A percentile compares a stretch with the other conserved stretches of the same genome.
Evolutionary conservation across 495 filamentous ascomycete genomes (phyloP).

Genomic region (Tuber magnatum): DNA sequence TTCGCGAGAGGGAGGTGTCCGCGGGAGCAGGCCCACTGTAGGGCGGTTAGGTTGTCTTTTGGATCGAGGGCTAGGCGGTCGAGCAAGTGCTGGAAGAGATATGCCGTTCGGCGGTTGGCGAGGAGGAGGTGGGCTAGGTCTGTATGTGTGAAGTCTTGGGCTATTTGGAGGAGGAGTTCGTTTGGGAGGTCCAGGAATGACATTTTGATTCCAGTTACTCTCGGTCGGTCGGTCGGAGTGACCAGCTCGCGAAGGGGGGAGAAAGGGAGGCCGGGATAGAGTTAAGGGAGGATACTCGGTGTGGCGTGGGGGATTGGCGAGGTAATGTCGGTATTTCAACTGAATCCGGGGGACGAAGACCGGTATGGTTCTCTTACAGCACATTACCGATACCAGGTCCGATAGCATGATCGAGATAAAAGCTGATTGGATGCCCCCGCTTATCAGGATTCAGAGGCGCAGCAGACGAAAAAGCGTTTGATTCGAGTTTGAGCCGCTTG

Average conservation of each 20-base stretch:
- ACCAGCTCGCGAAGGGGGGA: background rate
- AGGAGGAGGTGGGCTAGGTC: conserved; percentile 10
- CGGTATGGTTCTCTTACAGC: background rate
- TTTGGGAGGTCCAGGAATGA: conserved; percentile 22
- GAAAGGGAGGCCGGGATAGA: background rate
- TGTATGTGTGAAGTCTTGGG: background rate
- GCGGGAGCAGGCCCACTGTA: conserved; percentile 4
- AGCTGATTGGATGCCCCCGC: background rate
- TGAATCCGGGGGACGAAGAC: background rate
- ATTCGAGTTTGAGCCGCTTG: background rate
- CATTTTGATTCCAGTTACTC: background rate
- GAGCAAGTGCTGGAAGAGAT: conserved; percentile 4
- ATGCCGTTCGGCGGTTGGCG: conserved; percentile 3
- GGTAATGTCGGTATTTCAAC: background rate
- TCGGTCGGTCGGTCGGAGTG: background rate
- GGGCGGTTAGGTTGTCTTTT: background rate
- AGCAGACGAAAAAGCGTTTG: background rate
- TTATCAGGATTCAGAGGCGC: background rate
- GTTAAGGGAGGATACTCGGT: background rate
- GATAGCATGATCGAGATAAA: background rate
- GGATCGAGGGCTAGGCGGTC: conserved; percentile 7
- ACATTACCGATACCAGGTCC: too few species aligned
- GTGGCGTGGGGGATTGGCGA: background rate
- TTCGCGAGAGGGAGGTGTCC: background rate
- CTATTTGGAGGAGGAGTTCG: conserved; percentile 3